Conservation (phyloP, 2,329 filamentous ascomycete species). For the Sporothrix pallida region DNA sequence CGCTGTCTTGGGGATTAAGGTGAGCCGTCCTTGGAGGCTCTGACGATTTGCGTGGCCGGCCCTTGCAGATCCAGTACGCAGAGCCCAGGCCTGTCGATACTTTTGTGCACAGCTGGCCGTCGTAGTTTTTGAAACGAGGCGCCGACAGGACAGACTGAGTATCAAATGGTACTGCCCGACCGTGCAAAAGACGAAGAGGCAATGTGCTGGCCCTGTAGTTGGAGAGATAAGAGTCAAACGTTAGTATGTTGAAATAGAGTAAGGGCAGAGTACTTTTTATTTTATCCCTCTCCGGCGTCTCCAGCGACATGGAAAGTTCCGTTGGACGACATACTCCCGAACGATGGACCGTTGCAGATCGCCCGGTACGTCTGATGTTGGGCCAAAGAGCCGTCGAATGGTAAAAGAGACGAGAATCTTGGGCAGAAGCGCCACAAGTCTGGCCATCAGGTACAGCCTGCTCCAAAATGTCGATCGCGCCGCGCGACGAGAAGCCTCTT, state of each 20-base stretch:
- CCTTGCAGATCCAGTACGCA: slow-evolving; percentile 17
- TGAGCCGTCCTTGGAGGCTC: not conserved
- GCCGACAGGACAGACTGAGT: not conserved
- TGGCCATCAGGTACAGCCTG: not conserved
- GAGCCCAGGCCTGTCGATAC: slow-evolving; percentile 19
- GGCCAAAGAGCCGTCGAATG: not conserved
- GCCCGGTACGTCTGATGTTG: not conserved
- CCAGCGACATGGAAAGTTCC: too few species aligned
- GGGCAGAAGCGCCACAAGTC: not conserved
- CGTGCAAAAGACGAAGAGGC: slow-evolving; percentile 19
- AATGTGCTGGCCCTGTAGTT: not conserved
- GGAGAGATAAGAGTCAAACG: not conserved
- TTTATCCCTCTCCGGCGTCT: too few species aligned
- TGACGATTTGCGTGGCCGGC: slow-evolving; percentile 12
- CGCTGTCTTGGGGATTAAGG: not conserved
- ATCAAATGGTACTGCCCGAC: not conserved
- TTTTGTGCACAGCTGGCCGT: slow-evolving; percentile 16
- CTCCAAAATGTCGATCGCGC: not conserved
- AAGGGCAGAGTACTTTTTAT: too few species aligned
- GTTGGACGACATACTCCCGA: not conserved
- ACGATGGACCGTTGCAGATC: slow-evolving; percentile 16
- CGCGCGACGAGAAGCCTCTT: not conserved
- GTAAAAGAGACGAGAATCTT: slow-evolving; percentile 7
- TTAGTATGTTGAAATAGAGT: not conserved
- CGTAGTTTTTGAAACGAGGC: slow-evolving; percentile 19